Evolutionary conservation across 306 rosid species (phyloP).

Genomic region (Lagenaria siceraria): DNA sequence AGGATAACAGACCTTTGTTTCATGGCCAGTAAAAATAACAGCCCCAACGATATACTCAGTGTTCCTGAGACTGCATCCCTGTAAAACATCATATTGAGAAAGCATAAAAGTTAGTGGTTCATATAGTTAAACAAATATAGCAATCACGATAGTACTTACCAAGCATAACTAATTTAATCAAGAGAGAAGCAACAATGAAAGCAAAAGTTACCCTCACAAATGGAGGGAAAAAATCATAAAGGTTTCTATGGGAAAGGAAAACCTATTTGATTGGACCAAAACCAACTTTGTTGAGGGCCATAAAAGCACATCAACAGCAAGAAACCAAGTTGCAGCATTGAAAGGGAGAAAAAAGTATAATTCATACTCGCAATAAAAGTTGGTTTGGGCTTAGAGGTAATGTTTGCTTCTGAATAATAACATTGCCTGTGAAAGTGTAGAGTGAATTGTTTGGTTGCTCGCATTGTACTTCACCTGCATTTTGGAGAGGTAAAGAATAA

Average conservation of each 20-base stretch:
- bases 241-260: neutral
- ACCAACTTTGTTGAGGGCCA: neutral
- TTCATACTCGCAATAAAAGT: constrained; percentile 64
- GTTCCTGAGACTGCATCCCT: constrained; percentile 99
- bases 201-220: neutral
- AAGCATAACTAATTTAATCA: neutral
- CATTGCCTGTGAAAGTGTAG: constrained; percentile 89
- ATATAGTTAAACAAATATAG: constrained; percentile 2
- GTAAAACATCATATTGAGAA: constrained; percentile 16
- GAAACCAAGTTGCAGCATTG: constrained; percentile 3
- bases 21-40: constrained; percentile 91
- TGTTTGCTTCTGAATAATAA: constrained; percentile 66
- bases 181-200: neutral
- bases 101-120: constrained; percentile 11
- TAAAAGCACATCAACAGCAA: neutral
- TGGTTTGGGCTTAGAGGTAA: constrained; percentile 78
- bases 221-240: neutral
- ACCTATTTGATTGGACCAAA: neutral
- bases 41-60: constrained; percentile 83
- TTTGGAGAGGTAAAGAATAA: neutral
- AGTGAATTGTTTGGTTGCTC: constrained; percentile 95
- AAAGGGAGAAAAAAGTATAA: constrained; percentile 7
- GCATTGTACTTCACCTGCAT: constrained; percentile 88
- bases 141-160: constrained; percentile 1
- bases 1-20: constrained; percentile 68